Base-by-base conservation (phyloP, 768 basidiomycete genomes). In the Pisolithus orientalis region DNA sequence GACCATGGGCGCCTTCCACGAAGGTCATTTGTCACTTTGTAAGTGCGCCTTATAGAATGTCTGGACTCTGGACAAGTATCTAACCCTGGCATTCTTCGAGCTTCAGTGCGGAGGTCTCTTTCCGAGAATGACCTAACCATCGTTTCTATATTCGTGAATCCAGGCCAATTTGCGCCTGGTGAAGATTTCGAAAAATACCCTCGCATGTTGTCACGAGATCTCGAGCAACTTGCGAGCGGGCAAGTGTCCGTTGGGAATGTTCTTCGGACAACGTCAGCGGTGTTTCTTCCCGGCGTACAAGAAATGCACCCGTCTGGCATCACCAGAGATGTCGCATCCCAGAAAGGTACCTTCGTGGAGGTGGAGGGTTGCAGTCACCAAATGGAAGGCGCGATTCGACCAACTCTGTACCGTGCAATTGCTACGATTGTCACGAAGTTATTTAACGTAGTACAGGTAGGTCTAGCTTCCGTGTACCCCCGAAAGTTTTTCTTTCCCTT, bases 281-380 rank as follows among this genome's bases (percentile, higher is more conserved):
- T 99, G 6, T 97, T 98, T 63, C 60, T 88, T 9, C 95, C 95
- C 0, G 68, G 77, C 0, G 84, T 86, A 11, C 67, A 74, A 32
- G 92, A 91, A 51, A 94, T 99, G 82, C 98, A 97, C 63, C 96
- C 96, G 0, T 85, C 87, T 4, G 94, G 94, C 0, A 91, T 97
- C 63, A 72, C 77, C 42, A 93, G 94, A 64, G 79, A 90, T 60
- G 75, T 85, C 24, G 59, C 72, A 0, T 72, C 77, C 28, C 94
- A 97, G 65, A 80, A 78, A 56, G 96, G 96, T 7, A 87, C 94
- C 0, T 94, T 95, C 61, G 78, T 97, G 39, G 89, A 96, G 58
- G 87, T 99, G 37, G 88, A 90, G 65, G 94, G 93, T 0, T 91
- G 86, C 63, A 81, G 85, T 7, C 83, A 94, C 56, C 85, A 94